Base-by-base conservation (phyloP, 1,139 yeast species). In the Suhomyces choctaworum region DNA sequence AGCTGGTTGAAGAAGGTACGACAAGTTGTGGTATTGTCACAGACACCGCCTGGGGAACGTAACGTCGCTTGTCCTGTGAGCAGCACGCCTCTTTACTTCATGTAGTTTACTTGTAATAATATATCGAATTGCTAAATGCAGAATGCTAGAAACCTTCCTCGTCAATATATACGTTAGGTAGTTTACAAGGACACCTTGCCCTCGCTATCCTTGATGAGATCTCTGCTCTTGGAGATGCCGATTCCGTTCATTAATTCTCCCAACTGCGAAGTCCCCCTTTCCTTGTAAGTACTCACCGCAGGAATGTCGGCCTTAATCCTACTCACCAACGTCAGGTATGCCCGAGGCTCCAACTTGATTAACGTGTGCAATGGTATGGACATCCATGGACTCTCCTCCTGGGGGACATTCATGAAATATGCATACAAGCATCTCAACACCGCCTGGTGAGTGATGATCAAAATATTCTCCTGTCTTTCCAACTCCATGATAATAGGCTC, bases 381-480 rank as follows among this genome's bases (percentile, higher is more conserved):
- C 96, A 92, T 90, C 97, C 98, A 92, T 4, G 99, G 99, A 41
- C 90, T 79, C 57, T 89, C 94, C 52, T 92, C 97, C 60, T 90
- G 97, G 4, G 97, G 96, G 13, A 92, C 96, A 58, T 92, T 92
- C 97, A 92, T 94, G 58, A 90, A 92, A 60, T 94, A 92, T 4
- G 98, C 97, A 61, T 92, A 92, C 38, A 92, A 82, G 59, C 99
- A 92, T 52, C 99, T 78, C 50, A 92, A 71, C 15, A 92, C 97
- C 0, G 98, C 98, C 64, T 92, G 99, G 58, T 92, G 99, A 11
- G 98, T 94, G 28, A 94, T 94, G 45, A 92, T 92, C 58, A 94
- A 71, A 38, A 92, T 89, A 58, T 92, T 90, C 51, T 92, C 98
- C 62, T 92, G 97, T 43, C 97, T 81, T 63, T 92, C 98, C 48